Base-by-base conservation (phyloP, 495 filamentous ascomycete genomes). In the Darksidea phi region DNA sequence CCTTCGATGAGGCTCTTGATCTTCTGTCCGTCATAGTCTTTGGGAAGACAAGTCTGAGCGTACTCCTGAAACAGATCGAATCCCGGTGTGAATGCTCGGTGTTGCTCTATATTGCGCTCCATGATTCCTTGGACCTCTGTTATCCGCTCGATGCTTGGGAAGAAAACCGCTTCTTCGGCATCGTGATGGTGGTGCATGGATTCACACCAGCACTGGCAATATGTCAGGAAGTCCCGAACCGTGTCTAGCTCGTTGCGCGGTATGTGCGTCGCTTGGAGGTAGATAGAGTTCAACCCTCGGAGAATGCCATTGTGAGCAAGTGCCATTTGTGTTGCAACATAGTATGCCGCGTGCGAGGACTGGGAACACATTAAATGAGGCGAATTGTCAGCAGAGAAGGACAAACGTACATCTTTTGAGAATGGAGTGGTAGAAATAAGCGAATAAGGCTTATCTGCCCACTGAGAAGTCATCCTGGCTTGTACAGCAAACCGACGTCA, bases 281-380 rank as follows among this genome's bases (percentile, higher is more conserved):
- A 79, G 49, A 81, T 75, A 28, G 71, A 70, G 59, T 81, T 82
- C 5, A 81, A 72, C 6, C 71, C 72, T 26, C 80, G 78, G 47
- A 80, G 63, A 32, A 81, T 73, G 24, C 72, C 64, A 64, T 81
- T 82, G 69, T 81, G 78, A 13, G 74, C 61, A 47, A 75, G 67
- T 0, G 73, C 63, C 71, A 81, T 77, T 23, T 76, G 68, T 7
- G 73, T 74, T 4, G 76, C 79, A n/a, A 65, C 48, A 21, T 48
- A 50, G 36, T 54, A 58, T 10, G 45, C 48, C 17, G 48, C 50
- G 52, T 66, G 48, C 24, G 46, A 41, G 21, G 43, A n/a, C 55
- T 59, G 46, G 21, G 34, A 17, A 36, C 7, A 50, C n/a, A 6
- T 59, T 50, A 49, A 28, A n/a, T 41, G n/a, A 24, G 1, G 23